A percentile compares a stretch with the other conserved stretches of the same genome.
These are phyloP conservation scores for Pisolithus orientalis DNA, from an alignment of 768 basidiomycete genomes.

Conservation along the genomic window DNA sequence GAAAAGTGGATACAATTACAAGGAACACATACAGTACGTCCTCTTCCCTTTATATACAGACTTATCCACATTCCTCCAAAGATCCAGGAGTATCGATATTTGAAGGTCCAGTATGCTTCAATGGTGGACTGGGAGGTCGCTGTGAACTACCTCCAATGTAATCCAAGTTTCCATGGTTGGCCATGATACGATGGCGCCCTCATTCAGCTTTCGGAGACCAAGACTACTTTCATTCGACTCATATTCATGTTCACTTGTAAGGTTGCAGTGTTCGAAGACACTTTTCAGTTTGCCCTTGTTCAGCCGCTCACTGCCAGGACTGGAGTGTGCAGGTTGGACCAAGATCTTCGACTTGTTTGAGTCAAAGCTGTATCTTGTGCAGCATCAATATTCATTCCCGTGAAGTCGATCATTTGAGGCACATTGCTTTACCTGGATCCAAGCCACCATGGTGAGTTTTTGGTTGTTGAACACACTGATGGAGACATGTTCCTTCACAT, in stretches of 20 bases:
- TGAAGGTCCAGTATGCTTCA: conserved; percentile 26
- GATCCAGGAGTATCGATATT: conserved; percentile 12
- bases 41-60: not conserved
- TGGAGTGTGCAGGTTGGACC: not conserved
- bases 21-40: no score
- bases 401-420: conserved; percentile 25
- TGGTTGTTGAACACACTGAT: no score
- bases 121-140: conserved; percentile 20
- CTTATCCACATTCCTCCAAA: conserved; percentile 9
- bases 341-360: no score
- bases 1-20: no score
- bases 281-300: conserved; percentile 10
- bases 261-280: conserved; percentile 1
- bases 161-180: conserved; percentile 20
- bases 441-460: no score
- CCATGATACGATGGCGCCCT: conserved; percentile 25
- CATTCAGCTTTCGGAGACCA: not conserved
- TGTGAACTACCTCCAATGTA: conserved; percentile 25
- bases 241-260: conserved; percentile 17
- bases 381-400: conserved; percentile 18
- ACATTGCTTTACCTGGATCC: conserved; percentile 10
- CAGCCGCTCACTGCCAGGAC: conserved; percentile 7
- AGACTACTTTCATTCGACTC: conserved; percentile 10
- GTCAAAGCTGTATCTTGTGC: not conserved
- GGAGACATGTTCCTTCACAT: no score